These are phyloP conservation scores for Verbascum thapsus DNA, from an alignment of 257 asterid species.

Conservation along the genomic window DNA sequence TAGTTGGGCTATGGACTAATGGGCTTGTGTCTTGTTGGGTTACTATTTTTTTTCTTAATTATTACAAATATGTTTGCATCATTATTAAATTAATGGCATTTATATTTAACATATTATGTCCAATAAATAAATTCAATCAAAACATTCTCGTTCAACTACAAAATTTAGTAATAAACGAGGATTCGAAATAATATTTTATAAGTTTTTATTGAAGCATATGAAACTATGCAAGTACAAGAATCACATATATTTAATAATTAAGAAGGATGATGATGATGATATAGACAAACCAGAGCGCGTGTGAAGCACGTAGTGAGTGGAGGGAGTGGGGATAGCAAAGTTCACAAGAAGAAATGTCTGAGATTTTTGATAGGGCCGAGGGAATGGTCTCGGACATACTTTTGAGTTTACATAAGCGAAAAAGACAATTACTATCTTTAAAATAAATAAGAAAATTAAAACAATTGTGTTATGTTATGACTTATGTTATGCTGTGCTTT, in stretches of 20 bases:
- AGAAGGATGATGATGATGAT: not conserved
- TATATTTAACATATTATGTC: too few species aligned
- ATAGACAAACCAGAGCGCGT: too few species aligned
- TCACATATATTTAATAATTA: not conserved
- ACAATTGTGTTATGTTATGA: too few species aligned
- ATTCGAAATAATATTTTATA: too few species aligned
- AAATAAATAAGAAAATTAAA: not conserved
- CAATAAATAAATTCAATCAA: too few species aligned
- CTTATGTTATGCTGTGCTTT: slow-evolving; percentile 25
- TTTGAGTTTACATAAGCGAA: slow-evolving; percentile 7
- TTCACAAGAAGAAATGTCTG: slow-evolving; percentile 1
- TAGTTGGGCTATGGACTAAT: too few species aligned
- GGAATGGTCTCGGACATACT: slow-evolving; percentile 9
- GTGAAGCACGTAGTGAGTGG: not conserved
- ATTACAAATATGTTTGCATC: too few species aligned
- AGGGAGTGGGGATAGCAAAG: slow-evolving; percentile 9
- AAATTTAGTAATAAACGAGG: too few species aligned
- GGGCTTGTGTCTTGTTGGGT: too few species aligned
- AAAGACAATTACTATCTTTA: not conserved
- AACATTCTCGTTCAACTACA: too few species aligned
- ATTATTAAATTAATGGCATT: too few species aligned
- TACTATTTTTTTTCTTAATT: too few species aligned
- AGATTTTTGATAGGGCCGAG: slow-evolving; percentile 26
- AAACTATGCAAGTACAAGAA: not conserved
- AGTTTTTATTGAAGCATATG: not conserved